These are phyloP conservation scores for Diaporthe longicolla DNA, from an alignment of 2,329 filamentous ascomycete species.

Conservation along the genomic window DNA sequence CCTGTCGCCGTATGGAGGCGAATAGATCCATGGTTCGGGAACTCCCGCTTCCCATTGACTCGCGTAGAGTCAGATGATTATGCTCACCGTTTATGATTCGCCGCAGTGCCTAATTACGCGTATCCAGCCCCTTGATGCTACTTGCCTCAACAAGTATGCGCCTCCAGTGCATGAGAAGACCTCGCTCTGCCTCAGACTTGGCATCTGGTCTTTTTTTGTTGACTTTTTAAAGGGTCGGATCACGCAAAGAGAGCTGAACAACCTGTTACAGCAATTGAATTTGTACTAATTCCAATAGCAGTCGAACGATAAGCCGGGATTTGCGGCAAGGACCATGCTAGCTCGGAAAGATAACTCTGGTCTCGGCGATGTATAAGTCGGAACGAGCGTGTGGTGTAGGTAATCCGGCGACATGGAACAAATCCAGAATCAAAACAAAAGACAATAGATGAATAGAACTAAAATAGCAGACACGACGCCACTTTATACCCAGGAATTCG, in stretches of 20 bases:
- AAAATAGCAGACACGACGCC: neutral
- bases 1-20: neutral
- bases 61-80: neutral
- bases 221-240: too few species aligned
- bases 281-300: neutral
- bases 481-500: slow-evolving; percentile 6
- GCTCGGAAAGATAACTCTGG: neutral
- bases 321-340: too few species aligned
- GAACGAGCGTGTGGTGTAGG: too few species aligned
- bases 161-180: too few species aligned
- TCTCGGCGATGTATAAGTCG: too few species aligned
- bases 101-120: too few species aligned
- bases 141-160: too few species aligned
- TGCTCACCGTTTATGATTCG: neutral
- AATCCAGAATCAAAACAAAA: fast-evolving
- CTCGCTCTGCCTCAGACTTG: too few species aligned
- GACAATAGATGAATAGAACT: neutral
- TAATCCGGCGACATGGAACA: neutral
- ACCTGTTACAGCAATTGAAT: neutral
- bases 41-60: neutral
- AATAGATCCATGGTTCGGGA: neutral
- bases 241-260: too few species aligned
- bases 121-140: too few species aligned
- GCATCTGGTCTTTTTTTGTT: neutral
- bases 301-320: fast-evolving